These are phyloP conservation scores for Umbelopsis sp. DNA, from an alignment of 192 early-diverging fungal species.

Conservation along the genomic window DNA sequence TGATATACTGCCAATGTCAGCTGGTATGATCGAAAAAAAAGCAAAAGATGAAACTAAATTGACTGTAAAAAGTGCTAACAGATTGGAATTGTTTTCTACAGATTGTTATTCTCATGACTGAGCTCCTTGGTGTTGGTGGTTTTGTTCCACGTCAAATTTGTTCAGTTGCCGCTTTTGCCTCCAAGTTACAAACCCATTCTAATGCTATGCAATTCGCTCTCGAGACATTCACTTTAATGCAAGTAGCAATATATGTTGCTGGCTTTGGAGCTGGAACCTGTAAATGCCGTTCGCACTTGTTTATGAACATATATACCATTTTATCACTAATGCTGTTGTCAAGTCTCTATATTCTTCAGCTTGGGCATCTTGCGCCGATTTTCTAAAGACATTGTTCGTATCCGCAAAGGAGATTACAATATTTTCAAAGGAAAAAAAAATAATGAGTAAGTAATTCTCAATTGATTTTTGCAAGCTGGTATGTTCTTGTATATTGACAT, in stretches of 20 bases:
- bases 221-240: slow-evolving; percentile 26
- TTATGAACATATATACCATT: not conserved
- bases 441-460: slow-evolving; percentile 23
- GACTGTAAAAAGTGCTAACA: too few species aligned
- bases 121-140: slow-evolving; percentile 33
- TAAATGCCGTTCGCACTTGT: not conserved
- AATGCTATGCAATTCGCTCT: slow-evolving; percentile 29
- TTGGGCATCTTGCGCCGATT: slow-evolving; percentile 34
- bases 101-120: slow-evolving; percentile 31
- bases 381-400: slow-evolving; percentile 33
- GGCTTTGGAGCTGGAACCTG: slow-evolving; percentile 30
- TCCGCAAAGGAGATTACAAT: slow-evolving; percentile 33
- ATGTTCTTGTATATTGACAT: not conserved
- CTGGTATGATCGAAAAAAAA: slow-evolving; percentile 16
- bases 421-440: slow-evolving; percentile 41
- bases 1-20: slow-evolving; percentile 31
- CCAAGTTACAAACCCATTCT: slow-evolving; percentile 24
- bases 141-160: slow-evolving; percentile 28
- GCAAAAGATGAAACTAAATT: too few species aligned
- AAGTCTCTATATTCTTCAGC: slow-evolving; percentile 31
- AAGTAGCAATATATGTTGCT: slow-evolving; percentile 28
- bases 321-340: not conserved
- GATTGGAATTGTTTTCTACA: not conserved
- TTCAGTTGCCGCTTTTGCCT: slow-evolving; percentile 25
- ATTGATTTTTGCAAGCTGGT: not conserved